Evolutionary conservation across 129 eudicot species (phyloP), one percentile per base, ranked within the genome.

Genomic region (Rutidosis leptorrhynchoides): DNA sequence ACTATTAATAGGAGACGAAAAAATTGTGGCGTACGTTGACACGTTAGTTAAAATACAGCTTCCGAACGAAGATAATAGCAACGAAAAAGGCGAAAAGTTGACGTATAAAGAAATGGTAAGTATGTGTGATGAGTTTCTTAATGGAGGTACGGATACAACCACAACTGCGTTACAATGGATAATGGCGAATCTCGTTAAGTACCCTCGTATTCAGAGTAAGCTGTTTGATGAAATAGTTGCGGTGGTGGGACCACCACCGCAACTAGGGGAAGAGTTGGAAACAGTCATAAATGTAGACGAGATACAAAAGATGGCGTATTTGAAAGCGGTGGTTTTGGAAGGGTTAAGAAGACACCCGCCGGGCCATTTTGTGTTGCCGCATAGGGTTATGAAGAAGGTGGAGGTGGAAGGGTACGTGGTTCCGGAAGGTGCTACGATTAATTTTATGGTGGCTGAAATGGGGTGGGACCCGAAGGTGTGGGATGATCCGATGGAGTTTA

Each of bases 101-200:
- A 77, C 70, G 0, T 64, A 80, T 3, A 77, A 63, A 6, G 86
- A 82, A 59, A 79, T 88, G 65, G 87, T 82, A 51, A 70, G 68
- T 9, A 53, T 78, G 55, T 82, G 89, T 49, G 57, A 82, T 17
- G 96, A 88, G 45, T 88, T 88, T 57, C 79, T 88, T 3, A 77
- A 35, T 28, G 88, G 67, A 0, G 63, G 77, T 12, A 72, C 77
- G 0, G 77, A 72, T n/a, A 72, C 70, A 6, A 72, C 77, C 3
- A 32, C 69, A 0, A 72, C 55, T n/a, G 53, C 77, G 12, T 10
- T 72, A 24, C 70, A 72, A 62, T 72, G 77, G 77, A 72, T 72
- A 19, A 72, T 72, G 77, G 77, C 70, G 4, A 72, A 72, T 62
- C 68, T 72, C 4, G 69, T 72, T 21, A 72, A 72, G 62, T 2